These are phyloP conservation scores for Auricularia auricula-judae DNA, from an alignment of 768 basidiomycete species.

Conservation along the genomic window DNA sequence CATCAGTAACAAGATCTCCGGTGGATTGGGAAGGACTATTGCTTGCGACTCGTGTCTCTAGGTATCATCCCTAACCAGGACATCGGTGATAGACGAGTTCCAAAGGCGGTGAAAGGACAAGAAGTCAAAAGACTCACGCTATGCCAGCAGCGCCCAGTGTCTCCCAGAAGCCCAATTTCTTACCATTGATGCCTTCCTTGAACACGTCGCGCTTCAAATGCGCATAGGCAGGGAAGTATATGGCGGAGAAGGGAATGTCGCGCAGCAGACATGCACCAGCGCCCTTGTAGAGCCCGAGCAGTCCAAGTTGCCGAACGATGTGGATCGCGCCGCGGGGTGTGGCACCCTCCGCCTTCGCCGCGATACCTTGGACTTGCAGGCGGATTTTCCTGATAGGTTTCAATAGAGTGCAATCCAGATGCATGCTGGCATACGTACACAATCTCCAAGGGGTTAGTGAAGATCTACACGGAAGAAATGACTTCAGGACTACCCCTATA, in stretches of 20 bases:
- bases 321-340: constrained; percentile 79
- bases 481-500: constrained; percentile 1
- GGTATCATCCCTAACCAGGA: not conserved
- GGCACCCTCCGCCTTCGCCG: constrained; percentile 75
- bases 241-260: constrained; percentile 95
- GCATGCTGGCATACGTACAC: constrained; percentile 43
- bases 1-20: constrained; percentile 12
- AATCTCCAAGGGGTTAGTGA: constrained; percentile 96
- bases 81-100: not conserved
- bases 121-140: constrained; percentile 36
- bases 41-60: not conserved
- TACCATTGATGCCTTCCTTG: constrained; percentile 91
- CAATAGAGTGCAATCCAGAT: not conserved
- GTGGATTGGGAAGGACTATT: not conserved
- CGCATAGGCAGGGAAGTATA: constrained; percentile 81
- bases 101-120: not conserved
- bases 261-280: constrained; percentile 87
- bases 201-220: constrained; percentile 92
- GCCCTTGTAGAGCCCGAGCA: constrained; percentile 88
- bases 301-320: constrained; percentile 85
- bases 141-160: constrained; percentile 73
- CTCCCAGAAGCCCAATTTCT: constrained; percentile 83
- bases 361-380: constrained; percentile 90
- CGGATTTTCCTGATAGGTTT: constrained; percentile 65
- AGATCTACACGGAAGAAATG: constrained; percentile 44